A percentile compares a stretch with the other conserved stretches of the same genome.
These are phyloP conservation scores for Phytopythium ostracodes DNA, from an alignment of 352 stramenopile species.

Conservation along the genomic window DNA sequence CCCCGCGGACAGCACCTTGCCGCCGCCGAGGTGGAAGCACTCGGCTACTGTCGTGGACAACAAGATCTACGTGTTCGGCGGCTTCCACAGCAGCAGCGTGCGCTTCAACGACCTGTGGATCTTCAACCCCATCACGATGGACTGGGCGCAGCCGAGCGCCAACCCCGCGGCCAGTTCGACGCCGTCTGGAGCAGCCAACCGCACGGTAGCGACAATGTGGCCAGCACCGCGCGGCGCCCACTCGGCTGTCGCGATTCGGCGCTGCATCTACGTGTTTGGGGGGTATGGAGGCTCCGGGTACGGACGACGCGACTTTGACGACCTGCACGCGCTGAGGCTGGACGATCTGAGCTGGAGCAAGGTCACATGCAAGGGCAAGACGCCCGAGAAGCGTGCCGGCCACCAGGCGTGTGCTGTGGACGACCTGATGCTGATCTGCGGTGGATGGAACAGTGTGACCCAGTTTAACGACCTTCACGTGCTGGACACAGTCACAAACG, in stretches of 20 bases:
- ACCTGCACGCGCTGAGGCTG: slow-evolving; percentile 88
- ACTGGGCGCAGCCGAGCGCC: slow-evolving; percentile 70
- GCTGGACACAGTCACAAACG: slow-evolving; percentile 83
- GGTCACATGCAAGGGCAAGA: slow-evolving; percentile 83
- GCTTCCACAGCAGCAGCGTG: slow-evolving; percentile 85
- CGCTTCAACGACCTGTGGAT: slow-evolving; percentile 97
- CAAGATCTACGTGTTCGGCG: slow-evolving; percentile 93
- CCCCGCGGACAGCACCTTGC: slow-evolving; percentile 18
- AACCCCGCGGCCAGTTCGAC: neutral
- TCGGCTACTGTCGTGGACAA: slow-evolving; percentile 85
- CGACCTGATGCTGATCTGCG: slow-evolving; percentile 91
- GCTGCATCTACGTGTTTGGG: slow-evolving; percentile 91
- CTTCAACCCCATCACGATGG: slow-evolving; percentile 92
- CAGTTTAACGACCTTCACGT: slow-evolving; percentile 96
- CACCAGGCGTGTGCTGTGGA: slow-evolving; percentile 90
- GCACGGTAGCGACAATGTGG: slow-evolving; percentile 26
- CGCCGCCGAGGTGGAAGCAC: slow-evolving; percentile 86
- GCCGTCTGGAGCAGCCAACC: slow-evolving; percentile 13
- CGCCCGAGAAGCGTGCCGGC: slow-evolving; percentile 89
- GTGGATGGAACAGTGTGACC: slow-evolving; percentile 92
- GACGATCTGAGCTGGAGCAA: slow-evolving; percentile 85
- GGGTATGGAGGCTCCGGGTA: slow-evolving; percentile 94
- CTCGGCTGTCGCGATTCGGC: slow-evolving; percentile 80
- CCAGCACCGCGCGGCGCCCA: slow-evolving; percentile 89
- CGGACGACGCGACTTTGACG: slow-evolving; percentile 92